phyloP scores from a whole-genome alignment of 2,329 filamentous ascomycete species.

The Zasmidium citrigriseum region DNA sequence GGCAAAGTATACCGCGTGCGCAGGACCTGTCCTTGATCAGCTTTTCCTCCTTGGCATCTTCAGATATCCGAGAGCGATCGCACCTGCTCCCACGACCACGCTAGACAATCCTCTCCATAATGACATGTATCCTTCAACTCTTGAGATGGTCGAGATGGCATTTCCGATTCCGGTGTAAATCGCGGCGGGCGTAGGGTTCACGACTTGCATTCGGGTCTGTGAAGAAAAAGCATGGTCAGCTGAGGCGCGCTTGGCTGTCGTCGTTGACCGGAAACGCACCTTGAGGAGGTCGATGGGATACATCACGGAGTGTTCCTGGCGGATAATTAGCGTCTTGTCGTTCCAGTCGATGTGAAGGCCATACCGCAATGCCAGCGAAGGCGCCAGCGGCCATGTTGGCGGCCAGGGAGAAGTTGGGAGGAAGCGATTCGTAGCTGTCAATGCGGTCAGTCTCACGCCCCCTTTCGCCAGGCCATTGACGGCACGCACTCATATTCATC shows the following conservation, averaged over 20 bases:
- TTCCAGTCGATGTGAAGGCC: constrained; percentile 35
- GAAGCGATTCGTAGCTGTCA: constrained; percentile 82
- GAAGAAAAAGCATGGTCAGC: constrained; percentile 9
- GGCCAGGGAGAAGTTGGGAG: constrained; percentile 87
- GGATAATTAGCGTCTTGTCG: constrained; percentile 3
- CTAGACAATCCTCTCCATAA: constrained; percentile 97
- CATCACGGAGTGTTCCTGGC: constrained; percentile 96
- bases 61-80: constrained; percentile 21
- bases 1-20: constrained; percentile 96
- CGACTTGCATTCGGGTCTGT: constrained; percentile 96
- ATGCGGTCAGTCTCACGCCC: constrained; percentile 1
- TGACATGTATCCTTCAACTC: constrained; percentile 83
- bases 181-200: constrained; percentile 77
- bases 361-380: constrained; percentile 92
- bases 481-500: constrained; percentile 40
- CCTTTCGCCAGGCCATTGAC: not conserved
- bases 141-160: constrained; percentile 88
- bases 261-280: constrained; percentile 55
- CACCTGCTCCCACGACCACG: constrained; percentile 91
- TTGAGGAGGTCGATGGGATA: constrained; percentile 98
- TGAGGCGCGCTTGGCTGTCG: constrained; percentile 2
- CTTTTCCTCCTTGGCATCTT: constrained; percentile 11
- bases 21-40: constrained; percentile 67
- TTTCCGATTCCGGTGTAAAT: constrained; percentile 90
- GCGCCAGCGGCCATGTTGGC: constrained; percentile 97